A percentile compares a stretch with the other conserved stretches of the same genome.
These are phyloP conservation scores for Pinus tabuliformis DNA, from an alignment of 75 land plant genomes.

Conservation along the genomic window DNA sequence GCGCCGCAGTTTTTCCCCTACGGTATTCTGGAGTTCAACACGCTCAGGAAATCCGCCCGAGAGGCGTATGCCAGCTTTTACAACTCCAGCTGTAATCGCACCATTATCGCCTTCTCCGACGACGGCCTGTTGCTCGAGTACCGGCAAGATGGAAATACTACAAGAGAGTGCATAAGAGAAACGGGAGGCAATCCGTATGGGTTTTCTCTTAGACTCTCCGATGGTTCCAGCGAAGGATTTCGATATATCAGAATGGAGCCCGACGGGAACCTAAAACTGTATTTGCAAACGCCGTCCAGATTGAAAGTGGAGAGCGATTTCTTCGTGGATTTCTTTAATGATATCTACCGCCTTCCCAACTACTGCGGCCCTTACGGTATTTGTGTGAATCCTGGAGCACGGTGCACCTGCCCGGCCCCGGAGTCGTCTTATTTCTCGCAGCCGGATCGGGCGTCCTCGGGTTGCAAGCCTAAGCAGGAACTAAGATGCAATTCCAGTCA, in stretches of 20 bases:
- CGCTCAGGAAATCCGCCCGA: background rate
- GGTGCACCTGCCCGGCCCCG: conserved; percentile 45
- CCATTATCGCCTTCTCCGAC: background rate
- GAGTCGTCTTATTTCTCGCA: background rate
- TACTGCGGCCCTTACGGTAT: conserved; percentile 44
- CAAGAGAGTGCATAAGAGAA: background rate
- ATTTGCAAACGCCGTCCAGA: background rate
- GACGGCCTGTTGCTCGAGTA: background rate
- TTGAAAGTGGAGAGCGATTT: conserved; percentile 3
- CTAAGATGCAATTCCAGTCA: background rate
- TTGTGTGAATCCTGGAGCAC: conserved; percentile 22
- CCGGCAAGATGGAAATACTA: background rate
- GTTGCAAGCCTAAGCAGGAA: background rate
- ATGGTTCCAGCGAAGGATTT: conserved; percentile 25
- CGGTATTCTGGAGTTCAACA: background rate
- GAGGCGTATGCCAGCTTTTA: conserved; percentile 7
- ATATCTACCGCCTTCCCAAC: conserved; percentile 31
- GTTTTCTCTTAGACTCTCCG: background rate
- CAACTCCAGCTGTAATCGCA: background rate
- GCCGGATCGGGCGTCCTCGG: background rate
- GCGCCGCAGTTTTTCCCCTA: background rate
- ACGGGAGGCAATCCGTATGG: background rate
- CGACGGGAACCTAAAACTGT: conserved; percentile 19
- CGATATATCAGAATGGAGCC: conserved; percentile 11
- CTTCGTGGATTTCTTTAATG: conserved; percentile 10